Evolutionary conservation across 805 yeast genomes (phyloP).

Genomic region (Lachancea lanzarotensis): DNA sequence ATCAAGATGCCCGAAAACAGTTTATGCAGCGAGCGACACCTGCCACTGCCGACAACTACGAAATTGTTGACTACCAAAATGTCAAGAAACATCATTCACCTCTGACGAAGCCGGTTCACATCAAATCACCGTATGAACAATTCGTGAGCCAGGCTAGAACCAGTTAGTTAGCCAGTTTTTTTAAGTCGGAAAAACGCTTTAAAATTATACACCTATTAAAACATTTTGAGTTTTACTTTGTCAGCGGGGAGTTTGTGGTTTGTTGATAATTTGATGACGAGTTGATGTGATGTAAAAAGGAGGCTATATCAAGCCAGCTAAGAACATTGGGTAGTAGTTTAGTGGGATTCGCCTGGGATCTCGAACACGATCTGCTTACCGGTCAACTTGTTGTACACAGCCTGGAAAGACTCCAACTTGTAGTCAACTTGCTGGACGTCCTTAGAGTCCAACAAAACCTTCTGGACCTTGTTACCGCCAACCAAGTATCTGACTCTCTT

Average conservation of each 20-base stretch:
- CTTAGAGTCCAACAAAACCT: constrained; percentile 96
- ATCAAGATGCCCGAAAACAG: neutral
- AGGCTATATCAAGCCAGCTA: neutral
- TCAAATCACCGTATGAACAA: constrained; percentile 6
- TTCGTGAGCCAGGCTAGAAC: constrained; percentile 7
- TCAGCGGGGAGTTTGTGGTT: constrained; percentile 1
- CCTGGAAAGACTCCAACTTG: constrained; percentile 99
- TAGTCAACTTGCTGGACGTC: constrained; percentile 94
- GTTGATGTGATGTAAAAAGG: neutral
- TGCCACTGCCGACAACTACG: constrained; percentile 1
- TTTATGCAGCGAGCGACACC: neutral
- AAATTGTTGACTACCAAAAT: constrained; percentile 5
- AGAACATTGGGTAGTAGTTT: constrained; percentile 12
- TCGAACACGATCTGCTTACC: constrained; percentile 99
- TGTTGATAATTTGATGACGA: constrained; percentile 9
- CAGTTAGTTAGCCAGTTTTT: neutral
- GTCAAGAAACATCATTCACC: neutral
- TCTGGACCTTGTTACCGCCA: constrained; percentile 98
- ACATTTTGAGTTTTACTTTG: constrained; percentile 14
- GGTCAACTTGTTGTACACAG: constrained; percentile 95
- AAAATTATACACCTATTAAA: constrained; percentile 26
- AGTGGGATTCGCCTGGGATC: constrained; percentile 53
- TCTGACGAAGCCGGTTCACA: neutral
- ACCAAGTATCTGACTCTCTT: constrained; percentile 98
- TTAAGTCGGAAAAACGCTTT: constrained; percentile 15